Conservation (phyloP, 345 rosid species). For the Chamaenerion angustifolium region DNA sequence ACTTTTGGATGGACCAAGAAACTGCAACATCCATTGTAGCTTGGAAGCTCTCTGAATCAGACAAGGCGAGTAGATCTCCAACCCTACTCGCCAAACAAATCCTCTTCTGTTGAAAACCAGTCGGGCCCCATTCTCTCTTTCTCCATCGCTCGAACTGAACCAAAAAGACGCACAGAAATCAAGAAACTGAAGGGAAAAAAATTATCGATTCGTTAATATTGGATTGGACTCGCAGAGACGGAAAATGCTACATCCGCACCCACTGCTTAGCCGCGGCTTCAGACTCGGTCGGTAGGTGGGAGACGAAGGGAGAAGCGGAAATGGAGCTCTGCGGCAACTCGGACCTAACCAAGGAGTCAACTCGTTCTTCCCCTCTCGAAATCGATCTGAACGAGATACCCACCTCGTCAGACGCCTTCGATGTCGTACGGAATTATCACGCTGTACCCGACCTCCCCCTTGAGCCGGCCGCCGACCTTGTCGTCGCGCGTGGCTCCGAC, state of each 20-base stretch:
- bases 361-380: conserved; percentile 58
- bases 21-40: too few species aligned
- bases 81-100: too few species aligned
- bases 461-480: conserved; percentile 25
- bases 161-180: too few species aligned
- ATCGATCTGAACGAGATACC: conserved; percentile 99
- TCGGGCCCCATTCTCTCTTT: too few species aligned
- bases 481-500: conserved; percentile 1
- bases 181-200: too few species aligned
- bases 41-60: too few species aligned
- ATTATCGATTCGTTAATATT: too few species aligned
- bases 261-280: not conserved
- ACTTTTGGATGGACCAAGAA: too few species aligned
- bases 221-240: not conserved
- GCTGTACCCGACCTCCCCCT: conserved; percentile 52
- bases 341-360: conserved; percentile 17
- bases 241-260: conserved; percentile 3
- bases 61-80: too few species aligned
- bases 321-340: conserved; percentile 11
- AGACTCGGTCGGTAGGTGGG: not conserved
- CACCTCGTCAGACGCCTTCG: conserved; percentile 39
- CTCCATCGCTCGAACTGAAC: too few species aligned
- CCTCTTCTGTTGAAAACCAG: too few species aligned
- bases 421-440: conserved; percentile 47
- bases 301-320: not conserved